Evolutionary conservation across 352 stramenopile genomes (phyloP).

Genomic region (Pythium graminicola): DNA sequence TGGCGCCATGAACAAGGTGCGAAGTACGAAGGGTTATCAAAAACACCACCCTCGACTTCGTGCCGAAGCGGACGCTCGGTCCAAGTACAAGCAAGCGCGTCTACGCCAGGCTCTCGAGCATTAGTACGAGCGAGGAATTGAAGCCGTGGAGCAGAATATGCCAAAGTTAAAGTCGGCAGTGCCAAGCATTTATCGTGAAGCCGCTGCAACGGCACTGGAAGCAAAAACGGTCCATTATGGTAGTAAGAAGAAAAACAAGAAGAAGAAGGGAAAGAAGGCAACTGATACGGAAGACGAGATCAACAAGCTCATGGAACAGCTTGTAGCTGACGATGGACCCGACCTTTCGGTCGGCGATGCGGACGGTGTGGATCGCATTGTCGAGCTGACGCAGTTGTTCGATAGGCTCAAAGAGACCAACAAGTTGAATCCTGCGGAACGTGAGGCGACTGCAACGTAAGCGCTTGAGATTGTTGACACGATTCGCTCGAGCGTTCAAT

Average conservation of each 20-base stretch:
- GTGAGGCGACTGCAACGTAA: not conserved
- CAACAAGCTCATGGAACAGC: not conserved
- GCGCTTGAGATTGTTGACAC: slow-evolving; percentile 6
- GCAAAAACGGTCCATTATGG: not conserved
- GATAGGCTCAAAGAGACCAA: slow-evolving; percentile 6
- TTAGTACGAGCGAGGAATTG: not conserved
- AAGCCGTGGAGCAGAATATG: not conserved
- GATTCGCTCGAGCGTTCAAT: not conserved
- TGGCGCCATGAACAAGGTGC: not conserved
- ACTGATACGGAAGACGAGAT: not conserved
- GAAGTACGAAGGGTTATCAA: not conserved
- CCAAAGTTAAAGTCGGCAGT: not conserved
- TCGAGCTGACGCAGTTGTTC: not conserved
- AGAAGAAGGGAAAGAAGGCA: slow-evolving; percentile 26
- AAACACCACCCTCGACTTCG: not conserved
- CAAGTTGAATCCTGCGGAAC: not conserved
- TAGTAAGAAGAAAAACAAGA: slow-evolving; percentile 23
- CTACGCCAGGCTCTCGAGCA: slow-evolving; percentile 1
- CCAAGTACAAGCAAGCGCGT: not conserved
- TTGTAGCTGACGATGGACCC: not conserved
- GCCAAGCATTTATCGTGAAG: not conserved
- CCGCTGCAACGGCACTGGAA: not conserved
- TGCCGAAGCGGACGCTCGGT: not conserved
- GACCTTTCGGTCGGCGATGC: not conserved
- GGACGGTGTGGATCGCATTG: not conserved